Evolutionary conservation across 139 green algal genomes (phyloP).

Genomic region (Tetraselmis chui): DNA sequence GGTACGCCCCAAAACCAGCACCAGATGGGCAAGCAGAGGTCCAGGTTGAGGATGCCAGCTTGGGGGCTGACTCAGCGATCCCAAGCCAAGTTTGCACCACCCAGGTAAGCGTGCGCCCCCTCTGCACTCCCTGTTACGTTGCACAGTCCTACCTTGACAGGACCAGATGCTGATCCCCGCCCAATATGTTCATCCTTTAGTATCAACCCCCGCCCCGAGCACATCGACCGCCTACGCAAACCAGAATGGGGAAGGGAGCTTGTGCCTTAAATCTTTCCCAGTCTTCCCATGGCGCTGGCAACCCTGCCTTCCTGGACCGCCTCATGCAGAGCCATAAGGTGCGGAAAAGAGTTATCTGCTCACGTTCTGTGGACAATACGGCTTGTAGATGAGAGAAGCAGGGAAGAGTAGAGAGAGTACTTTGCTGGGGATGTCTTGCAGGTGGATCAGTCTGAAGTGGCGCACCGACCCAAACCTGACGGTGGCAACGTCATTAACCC

Average conservation of each 20-base stretch:
- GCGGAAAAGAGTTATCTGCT: too few relatives aligned
- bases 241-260: not conserved
- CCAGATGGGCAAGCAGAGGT: not conserved
- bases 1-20: not conserved
- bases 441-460: too few relatives aligned
- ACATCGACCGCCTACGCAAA: not conserved
- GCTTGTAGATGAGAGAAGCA: too few relatives aligned
- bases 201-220: not conserved
- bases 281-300: not conserved
- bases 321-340: not conserved
- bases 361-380: too few relatives aligned
- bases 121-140: not conserved
- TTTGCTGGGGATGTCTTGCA: too few relatives aligned
- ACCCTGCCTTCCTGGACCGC: not conserved
- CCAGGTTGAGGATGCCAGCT: not conserved
- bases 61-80: not conserved
- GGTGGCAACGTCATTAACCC: too few relatives aligned
- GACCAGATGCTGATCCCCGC: not conserved
- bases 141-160: not conserved
- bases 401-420: too few relatives aligned
- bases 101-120: not conserved
- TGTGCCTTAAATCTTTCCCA: not conserved
- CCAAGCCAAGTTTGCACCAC: not conserved
- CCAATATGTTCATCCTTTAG: not conserved
- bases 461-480: too few relatives aligned